Conservation (phyloP, 225 moss, liverwort and hornwort genomes). For the Antitrichia curtipendula region DNA sequence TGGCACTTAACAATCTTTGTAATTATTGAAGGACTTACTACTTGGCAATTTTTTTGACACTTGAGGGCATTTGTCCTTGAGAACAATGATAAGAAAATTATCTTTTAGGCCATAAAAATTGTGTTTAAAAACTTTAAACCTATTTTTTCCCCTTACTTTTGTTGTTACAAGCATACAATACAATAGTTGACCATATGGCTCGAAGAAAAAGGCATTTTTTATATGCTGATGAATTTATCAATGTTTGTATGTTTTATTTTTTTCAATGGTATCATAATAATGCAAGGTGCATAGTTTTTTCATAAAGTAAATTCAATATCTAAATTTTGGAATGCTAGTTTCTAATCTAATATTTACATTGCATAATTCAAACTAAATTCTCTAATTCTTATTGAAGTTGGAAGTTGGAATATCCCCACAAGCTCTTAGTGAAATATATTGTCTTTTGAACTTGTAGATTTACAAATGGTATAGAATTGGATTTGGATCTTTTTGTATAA, state of each 20-base stretch:
- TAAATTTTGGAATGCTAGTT: neutral
- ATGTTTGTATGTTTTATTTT: neutral
- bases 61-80: neutral
- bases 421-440: neutral
- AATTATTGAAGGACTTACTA: neutral
- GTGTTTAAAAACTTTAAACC: too few species aligned
- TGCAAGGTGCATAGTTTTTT: neutral
- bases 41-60: neutral
- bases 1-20: neutral
- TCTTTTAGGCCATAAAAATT: neutral
- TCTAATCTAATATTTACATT: neutral
- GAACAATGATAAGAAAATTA: neutral
- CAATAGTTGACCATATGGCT: neutral
- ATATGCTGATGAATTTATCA: neutral
- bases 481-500: neutral
- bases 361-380: neutral
- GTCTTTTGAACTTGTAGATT: neutral
- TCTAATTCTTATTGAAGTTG: neutral
- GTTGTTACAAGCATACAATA: neutral
- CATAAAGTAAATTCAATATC: neutral
- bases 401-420: neutral
- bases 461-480: neutral
- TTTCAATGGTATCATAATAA: neutral
- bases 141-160: neutral
- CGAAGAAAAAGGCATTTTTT: neutral